Conservation (phyloP, 1,139 yeast genomes). For the Yamadazyma sp. region DNA sequence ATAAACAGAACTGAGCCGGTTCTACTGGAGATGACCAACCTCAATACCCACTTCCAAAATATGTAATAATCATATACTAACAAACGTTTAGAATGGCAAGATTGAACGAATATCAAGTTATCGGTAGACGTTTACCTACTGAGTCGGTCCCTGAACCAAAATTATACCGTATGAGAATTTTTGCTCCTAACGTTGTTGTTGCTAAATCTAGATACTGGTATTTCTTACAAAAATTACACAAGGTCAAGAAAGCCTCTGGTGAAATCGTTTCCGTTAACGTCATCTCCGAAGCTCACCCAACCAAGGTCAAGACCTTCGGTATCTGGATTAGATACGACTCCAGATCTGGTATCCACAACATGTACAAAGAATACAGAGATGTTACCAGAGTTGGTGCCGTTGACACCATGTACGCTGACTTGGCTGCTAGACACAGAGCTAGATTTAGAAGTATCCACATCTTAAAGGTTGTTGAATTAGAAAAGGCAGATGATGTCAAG, state of each 20-base stretch:
- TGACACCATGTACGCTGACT: slow-evolving; percentile 97
- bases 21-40: no score
- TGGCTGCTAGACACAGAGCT: slow-evolving; percentile 99
- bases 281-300: slow-evolving; percentile 94
- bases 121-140: slow-evolving; percentile 99
- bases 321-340: slow-evolving; percentile 99
- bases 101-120: slow-evolving; percentile 99
- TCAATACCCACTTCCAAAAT: no score
- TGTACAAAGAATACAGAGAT: slow-evolving; percentile 99
- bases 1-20: no score
- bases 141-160: slow-evolving; percentile 99
- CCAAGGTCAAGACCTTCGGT: slow-evolving; percentile 99
- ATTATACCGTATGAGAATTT: slow-evolving; percentile 99
- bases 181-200: slow-evolving; percentile 98
- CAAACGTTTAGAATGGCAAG: slow-evolving; percentile 57
- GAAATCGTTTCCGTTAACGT: slow-evolving; percentile 93
- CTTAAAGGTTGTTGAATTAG: slow-evolving; percentile 97
- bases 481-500: slow-evolving; percentile 96
- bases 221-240: slow-evolving; percentile 98
- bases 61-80: slow-evolving; percentile 11
- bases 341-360: slow-evolving; percentile 99
- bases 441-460: slow-evolving; percentile 99
- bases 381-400: slow-evolving; percentile 99
- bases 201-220: slow-evolving; percentile 99
- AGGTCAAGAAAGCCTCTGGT: slow-evolving; percentile 99